phyloP scores from a whole-genome alignment of 257 asterid species.

The Ilex asprella region DNA sequence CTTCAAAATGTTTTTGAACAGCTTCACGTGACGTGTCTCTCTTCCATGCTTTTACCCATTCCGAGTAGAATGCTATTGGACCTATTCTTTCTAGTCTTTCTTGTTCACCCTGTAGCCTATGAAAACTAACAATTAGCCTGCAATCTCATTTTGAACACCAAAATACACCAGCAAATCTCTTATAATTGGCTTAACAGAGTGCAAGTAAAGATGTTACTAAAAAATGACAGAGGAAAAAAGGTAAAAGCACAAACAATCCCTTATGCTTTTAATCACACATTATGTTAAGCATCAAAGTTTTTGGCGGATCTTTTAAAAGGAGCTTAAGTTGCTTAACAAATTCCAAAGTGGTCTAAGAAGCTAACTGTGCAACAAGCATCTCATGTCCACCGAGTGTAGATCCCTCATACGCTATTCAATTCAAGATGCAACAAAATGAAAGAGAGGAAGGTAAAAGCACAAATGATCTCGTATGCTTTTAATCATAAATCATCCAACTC shows the following conservation, averaged over 20 bases:
- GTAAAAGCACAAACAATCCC: background rate
- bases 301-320: too few species aligned
- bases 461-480: too few species aligned
- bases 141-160: constrained; percentile 15
- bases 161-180: background rate
- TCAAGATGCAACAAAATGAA: too few species aligned
- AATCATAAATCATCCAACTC: too few species aligned
- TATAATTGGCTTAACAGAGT: background rate
- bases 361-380: too few species aligned
- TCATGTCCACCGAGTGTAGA: too few species aligned
- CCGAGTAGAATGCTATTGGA: constrained; percentile 82
- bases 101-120: constrained; percentile 71
- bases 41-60: constrained; percentile 88
- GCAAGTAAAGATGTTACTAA: background rate
- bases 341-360: too few species aligned
- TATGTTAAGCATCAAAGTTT: too few species aligned
- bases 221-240: background rate
- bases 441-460: too few species aligned
- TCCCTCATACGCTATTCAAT: too few species aligned
- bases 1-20: constrained; percentile 84
- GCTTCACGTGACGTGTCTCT: constrained; percentile 84
- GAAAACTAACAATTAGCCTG: constrained; percentile 18
- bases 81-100: constrained; percentile 61
- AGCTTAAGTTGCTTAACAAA: too few species aligned
- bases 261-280: too few species aligned